These are phyloP conservation scores for Penicillium goetzii DNA, from an alignment of 495 filamentous ascomycete genomes.

Conservation along the genomic window DNA sequence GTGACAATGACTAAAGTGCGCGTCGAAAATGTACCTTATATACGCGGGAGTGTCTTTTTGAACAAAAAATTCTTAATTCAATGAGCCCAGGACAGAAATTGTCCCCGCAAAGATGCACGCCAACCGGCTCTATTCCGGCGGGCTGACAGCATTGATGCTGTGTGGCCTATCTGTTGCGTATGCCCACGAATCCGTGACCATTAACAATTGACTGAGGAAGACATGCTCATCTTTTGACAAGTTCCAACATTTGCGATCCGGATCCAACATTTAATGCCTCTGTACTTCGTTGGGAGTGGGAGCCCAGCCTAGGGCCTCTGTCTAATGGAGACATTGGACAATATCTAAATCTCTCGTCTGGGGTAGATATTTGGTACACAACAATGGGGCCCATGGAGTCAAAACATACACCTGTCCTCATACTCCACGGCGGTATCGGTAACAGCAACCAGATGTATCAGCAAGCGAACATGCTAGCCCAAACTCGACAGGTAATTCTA, in stretches of 20 bases:
- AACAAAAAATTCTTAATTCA: not conserved
- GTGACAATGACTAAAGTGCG: too few relatives aligned
- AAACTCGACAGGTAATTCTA: not conserved
- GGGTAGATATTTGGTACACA: not conserved
- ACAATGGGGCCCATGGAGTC: not conserved
- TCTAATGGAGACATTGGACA: not conserved
- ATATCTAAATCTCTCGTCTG: not conserved
- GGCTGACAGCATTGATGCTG: not conserved
- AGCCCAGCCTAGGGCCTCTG: not conserved
- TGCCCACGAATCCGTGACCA: not conserved
- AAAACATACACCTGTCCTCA: not conserved
- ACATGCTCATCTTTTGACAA: not conserved
- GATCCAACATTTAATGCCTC: not conserved
- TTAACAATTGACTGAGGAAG: not conserved
- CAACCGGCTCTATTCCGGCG: not conserved
- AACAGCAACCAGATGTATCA: slow-evolving; percentile 7
- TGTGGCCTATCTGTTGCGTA: not conserved
- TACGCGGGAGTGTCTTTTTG: not conserved
- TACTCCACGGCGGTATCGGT: not conserved
- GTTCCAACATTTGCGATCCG: not conserved
- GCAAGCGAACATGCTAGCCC: not conserved
- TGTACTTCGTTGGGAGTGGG: not conserved
- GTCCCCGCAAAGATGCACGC: not conserved
- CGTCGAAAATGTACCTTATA: not conserved
- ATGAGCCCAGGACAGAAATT: too few relatives aligned